Evolutionary conservation across 371 early-diverging fungal genomes (phyloP).

Genomic region (Syncephalastrum monosporum): DNA sequence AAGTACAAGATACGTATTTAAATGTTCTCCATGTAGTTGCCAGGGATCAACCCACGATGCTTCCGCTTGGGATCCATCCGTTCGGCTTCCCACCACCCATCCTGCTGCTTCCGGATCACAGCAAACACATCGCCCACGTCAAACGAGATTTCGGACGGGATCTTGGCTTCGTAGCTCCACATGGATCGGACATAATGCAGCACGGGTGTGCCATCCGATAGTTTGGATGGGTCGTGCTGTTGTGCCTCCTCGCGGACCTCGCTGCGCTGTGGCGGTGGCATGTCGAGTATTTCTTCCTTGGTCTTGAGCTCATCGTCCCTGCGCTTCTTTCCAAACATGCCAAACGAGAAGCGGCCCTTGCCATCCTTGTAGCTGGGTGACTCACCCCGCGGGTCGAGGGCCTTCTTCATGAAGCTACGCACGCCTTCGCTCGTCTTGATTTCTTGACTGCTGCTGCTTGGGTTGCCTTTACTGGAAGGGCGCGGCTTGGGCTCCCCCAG

Average conservation of each 20-base stretch:
- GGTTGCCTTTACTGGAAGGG: slow-evolving; percentile 3
- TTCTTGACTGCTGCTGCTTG: slow-evolving; percentile 8
- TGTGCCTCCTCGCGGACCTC: neutral
- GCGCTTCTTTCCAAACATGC: slow-evolving; percentile 21
- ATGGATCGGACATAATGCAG: slow-evolving; percentile 16
- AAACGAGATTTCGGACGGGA: slow-evolving; percentile 14
- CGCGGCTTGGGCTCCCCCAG: too few species aligned
- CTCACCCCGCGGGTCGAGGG: too few species aligned
- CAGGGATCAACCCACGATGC: slow-evolving; percentile 28
- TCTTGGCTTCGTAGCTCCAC: slow-evolving; percentile 31
- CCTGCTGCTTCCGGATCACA: slow-evolving; percentile 24
- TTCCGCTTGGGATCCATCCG: slow-evolving; percentile 12
- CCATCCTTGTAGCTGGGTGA: too few species aligned
- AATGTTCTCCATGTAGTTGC: slow-evolving; percentile 27
- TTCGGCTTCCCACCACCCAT: slow-evolving; percentile 36
- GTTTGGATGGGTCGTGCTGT: slow-evolving; percentile 1
- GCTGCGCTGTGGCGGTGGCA: neutral
- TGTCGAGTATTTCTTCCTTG: neutral
- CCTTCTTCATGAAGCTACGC: too few species aligned
- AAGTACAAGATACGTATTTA: slow-evolving; percentile 2
- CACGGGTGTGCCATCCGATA: slow-evolving; percentile 6
- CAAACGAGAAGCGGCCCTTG: slow-evolving; percentile 13
- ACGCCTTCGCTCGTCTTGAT: neutral
- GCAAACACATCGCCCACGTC: slow-evolving; percentile 23
- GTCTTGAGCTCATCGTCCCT: slow-evolving; percentile 10